Evolutionary conservation across 2,329 filamentous ascomycete species (phyloP).

Genomic region (Arachnomyces sp.): DNA sequence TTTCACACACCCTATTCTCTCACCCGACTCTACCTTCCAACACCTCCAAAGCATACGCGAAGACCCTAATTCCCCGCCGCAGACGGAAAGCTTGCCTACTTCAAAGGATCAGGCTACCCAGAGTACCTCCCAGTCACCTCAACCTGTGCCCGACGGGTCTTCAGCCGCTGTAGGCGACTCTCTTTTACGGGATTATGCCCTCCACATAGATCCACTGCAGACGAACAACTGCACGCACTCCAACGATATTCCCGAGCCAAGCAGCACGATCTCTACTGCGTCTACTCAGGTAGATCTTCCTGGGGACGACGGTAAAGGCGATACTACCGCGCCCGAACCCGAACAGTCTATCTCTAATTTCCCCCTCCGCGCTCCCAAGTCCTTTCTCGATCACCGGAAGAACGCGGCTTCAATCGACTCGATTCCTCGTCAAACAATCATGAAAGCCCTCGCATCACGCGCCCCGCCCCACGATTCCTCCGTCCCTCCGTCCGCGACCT

Average conservation of each 20-base stretch:
- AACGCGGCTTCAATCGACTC: constrained; percentile 53
- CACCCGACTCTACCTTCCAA: constrained; percentile 6
- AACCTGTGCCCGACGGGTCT: constrained; percentile 16
- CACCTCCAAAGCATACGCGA: constrained; percentile 8
- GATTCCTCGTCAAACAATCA: constrained; percentile 69
- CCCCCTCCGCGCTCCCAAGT: constrained; percentile 27
- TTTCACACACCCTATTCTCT: constrained; percentile 10
- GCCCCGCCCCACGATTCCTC: constrained; percentile 46
- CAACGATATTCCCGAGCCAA: constrained; percentile 13
- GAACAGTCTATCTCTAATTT: too few relatives aligned
- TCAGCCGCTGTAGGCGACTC: constrained; percentile 24
- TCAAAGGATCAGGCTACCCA: constrained; percentile 9
- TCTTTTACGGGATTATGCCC: constrained; percentile 36
- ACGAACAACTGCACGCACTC: constrained; percentile 26
- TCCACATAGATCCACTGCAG: constrained; percentile 35
- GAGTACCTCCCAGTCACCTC: constrained; percentile 18
- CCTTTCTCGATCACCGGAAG: constrained; percentile 37
- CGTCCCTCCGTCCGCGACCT: constrained; percentile 57
- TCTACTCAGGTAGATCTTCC: constrained; percentile 14
- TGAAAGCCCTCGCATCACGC: constrained; percentile 68
- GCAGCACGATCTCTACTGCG: constrained; percentile 14
- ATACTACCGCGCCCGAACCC: constrained; percentile 23
- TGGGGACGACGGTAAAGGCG: constrained; percentile 18
- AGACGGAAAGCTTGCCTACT: constrained; percentile 14
- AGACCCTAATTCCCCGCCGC: constrained; percentile 9